Evolutionary conservation across 192 early-diverging fungal species (phyloP).

Genomic region (Haplosporangium gracile): DNA sequence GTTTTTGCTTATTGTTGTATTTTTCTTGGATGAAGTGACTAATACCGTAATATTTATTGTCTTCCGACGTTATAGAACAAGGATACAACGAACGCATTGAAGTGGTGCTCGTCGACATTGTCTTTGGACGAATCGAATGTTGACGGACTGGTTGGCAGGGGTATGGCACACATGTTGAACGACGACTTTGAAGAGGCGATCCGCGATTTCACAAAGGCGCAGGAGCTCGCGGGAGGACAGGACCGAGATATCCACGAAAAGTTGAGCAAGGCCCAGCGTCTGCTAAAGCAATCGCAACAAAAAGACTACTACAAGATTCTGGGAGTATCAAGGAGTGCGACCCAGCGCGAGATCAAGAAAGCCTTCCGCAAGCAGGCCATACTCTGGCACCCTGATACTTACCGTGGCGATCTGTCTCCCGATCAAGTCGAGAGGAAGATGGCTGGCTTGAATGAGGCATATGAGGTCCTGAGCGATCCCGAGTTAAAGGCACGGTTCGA

Average conservation of each 20-base stretch:
- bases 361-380: constrained; percentile 92
- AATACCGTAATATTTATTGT: neutral
- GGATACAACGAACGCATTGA: constrained; percentile 63
- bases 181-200: constrained; percentile 88
- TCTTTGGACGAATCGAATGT: constrained; percentile 77
- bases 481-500: constrained; percentile 76
- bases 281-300: constrained; percentile 68
- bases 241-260: constrained; percentile 69
- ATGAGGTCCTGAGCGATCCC: constrained; percentile 85
- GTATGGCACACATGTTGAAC: constrained; percentile 73
- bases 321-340: constrained; percentile 81
- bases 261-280: constrained; percentile 71
- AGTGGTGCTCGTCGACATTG: constrained; percentile 80
- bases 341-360: constrained; percentile 87
- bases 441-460: constrained; percentile 93
- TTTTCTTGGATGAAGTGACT: neutral
- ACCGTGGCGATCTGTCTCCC: constrained; percentile 79
- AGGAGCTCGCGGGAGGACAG: constrained; percentile 69
- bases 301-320: constrained; percentile 98
- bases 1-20: no score
- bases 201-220: constrained; percentile 77
- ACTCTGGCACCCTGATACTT: constrained; percentile 88
- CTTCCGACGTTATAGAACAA: constrained; percentile 56
- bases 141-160: constrained; percentile 80
- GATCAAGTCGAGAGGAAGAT: constrained; percentile 91